Evolutionary conservation across 2,329 filamentous ascomycete species (phyloP), one percentile per base, ranked within the genome.

Genomic region (Bertia moriformis): DNA sequence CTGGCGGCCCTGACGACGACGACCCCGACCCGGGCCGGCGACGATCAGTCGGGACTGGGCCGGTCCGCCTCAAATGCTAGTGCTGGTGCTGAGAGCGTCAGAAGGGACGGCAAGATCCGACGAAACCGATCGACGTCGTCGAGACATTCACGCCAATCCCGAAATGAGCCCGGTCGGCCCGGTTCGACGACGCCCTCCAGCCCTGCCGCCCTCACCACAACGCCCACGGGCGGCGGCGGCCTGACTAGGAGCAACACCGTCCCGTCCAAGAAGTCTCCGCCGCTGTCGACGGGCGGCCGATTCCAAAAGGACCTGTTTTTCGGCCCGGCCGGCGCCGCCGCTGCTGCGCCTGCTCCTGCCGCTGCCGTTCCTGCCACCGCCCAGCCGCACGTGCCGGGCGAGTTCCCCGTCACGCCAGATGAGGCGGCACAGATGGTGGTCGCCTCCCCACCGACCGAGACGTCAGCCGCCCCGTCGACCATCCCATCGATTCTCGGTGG

Each of bases 61-160:
- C 74, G 91, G 49, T 89, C 89, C 4, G 71, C 82, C 12, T 96
- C 91, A 4, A 93, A 81, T 53, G 84, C 85, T 2, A 96, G 89
- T 55, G 87, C 82, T 37, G 87, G 82, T 27, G 85, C 86, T 15
- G 86, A 93, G 48, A 93, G 86, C 50, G 73, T 93, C 29, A 77
- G 85, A 32, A 84, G 82, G 51, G 83, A 83, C 49, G 87, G 81
- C 41, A 77, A 77, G 47, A 64, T 95, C 19, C 74, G 89, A 45
- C 74, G 91, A 45, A 95, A 95, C 52, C 83, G 89, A 38, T 96
- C 91, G 3, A 84, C 87, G 0, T 93, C 88, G 3, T 96, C 91
- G 14, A 77, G 79, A 48, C 78, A 85, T 47, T 94, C 88, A 4
- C 74, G 80, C 42, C 69, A 78, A 43, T 88, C 87, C 22, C 22